These are phyloP conservation scores for Diplogelasinospora grovesii DNA, from an alignment of 495 filamentous ascomycete species.

Conservation along the genomic window DNA sequence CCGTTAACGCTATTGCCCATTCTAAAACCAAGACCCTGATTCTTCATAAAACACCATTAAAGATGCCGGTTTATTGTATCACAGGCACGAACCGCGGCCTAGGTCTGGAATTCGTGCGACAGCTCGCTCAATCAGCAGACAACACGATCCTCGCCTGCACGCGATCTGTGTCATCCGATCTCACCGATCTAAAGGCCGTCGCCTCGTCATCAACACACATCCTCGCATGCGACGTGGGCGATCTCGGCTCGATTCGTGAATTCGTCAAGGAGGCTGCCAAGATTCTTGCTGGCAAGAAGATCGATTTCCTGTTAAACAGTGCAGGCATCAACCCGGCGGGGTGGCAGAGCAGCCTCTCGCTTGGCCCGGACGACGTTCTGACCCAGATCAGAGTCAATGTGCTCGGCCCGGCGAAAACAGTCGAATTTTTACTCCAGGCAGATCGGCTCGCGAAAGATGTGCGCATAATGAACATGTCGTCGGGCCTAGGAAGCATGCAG, in stretches of 20 bases:
- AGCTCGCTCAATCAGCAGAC: slow-evolving; percentile 34
- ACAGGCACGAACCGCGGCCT: slow-evolving; percentile 52
- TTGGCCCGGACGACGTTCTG: slow-evolving; percentile 28
- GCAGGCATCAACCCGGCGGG: slow-evolving; percentile 33
- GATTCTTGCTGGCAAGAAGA: slow-evolving; percentile 23
- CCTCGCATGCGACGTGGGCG: slow-evolving; percentile 37
- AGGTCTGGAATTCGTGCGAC: slow-evolving; percentile 49
- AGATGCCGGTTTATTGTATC: slow-evolving; percentile 48
- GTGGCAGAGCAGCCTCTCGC: slow-evolving; percentile 26
- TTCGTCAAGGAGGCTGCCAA: slow-evolving; percentile 21
- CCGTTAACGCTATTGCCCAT: no score
- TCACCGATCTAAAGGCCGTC: slow-evolving; percentile 23
- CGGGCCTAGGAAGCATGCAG: slow-evolving; percentile 27
- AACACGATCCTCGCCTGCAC: slow-evolving; percentile 48
- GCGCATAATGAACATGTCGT: slow-evolving; percentile 34
- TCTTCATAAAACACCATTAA: no score
- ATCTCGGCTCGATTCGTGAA: slow-evolving; percentile 24
- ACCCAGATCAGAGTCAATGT: slow-evolving; percentile 31
- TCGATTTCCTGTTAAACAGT: slow-evolving; percentile 40
- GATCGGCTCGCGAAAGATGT: slow-evolving; percentile 17
- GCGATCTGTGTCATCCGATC: slow-evolving; percentile 31
- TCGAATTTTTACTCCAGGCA: slow-evolving; percentile 22
- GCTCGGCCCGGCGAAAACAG: slow-evolving; percentile 33
- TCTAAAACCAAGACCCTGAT: no score
- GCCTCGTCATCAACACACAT: slow-evolving; percentile 31